phyloP scores from a whole-genome alignment of 805 yeast species.

The Lipomyces sp. region DNA sequence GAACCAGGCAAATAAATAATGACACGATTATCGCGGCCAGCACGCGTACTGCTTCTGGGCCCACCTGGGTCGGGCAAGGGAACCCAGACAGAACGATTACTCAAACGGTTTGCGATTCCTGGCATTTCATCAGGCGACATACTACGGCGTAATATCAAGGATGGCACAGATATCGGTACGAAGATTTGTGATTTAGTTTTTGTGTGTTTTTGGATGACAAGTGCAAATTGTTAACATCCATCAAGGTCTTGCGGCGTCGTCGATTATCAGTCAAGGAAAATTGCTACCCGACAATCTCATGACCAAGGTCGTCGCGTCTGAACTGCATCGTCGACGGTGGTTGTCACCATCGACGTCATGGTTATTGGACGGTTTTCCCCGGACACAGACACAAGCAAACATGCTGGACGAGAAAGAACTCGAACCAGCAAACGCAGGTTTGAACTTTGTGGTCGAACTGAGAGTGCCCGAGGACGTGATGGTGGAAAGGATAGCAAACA shows the following conservation, averaged over 20 bases:
- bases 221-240: conserved; percentile 20
- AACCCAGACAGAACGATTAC: conserved; percentile 73
- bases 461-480: conserved; percentile 87
- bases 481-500: conserved; percentile 75
- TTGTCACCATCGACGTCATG: conserved; percentile 55
- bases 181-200: neutral
- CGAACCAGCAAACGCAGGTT: conserved; percentile 46
- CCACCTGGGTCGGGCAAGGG: conserved; percentile 98
- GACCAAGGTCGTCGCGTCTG: conserved; percentile 59
- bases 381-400: conserved; percentile 75
- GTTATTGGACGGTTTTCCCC: conserved; percentile 91
- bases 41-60: conserved; percentile 76
- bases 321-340: conserved; percentile 53
- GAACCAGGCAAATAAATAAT: neutral
- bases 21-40: conserved; percentile 46
- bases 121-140: conserved; percentile 86
- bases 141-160: conserved; percentile 67
- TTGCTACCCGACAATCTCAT: conserved; percentile 76
- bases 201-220: conserved; percentile 33
- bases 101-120: conserved; percentile 56
- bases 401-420: conserved; percentile 56
- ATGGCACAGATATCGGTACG: conserved; percentile 58
- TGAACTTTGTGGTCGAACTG: conserved; percentile 83
- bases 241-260: conserved; percentile 50
- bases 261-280: conserved; percentile 63